Evolutionary conservation across 352 stramenopile species (phyloP), one percentile per base, ranked within the genome.

Genomic region (Aphanomyces stellatus): DNA sequence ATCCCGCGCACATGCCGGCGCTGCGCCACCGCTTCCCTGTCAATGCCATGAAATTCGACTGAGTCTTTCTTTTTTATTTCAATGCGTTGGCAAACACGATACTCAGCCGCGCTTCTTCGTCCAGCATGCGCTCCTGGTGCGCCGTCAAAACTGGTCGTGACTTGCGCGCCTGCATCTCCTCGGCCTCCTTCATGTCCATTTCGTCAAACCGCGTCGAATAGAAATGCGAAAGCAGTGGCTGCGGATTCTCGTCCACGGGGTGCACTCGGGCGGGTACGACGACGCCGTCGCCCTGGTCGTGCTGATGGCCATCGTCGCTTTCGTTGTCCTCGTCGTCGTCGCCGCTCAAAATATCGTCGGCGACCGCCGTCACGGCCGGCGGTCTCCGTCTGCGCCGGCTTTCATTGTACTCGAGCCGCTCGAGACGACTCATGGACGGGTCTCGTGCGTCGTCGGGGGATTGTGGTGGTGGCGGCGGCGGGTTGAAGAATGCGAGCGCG

Each of bases 141-240:
- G 25, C 11, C 55, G 33, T 34, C 0, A 40, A n/a, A 10, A 43
- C 51, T 3, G 27, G 28, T 6, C 4, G 24, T 24, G 53, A 4
- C 27, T n/a, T 28, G 17, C 15, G 11, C 19, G 22, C 22, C 24
- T 19, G 4, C 4, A n/a, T 17, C 24, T 56, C 41, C 34, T 57
- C 49, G 43, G 31, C 57, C 22, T 6, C 24, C 25, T 37, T 46
- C 28, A 72, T 41, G 1, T 68, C 27, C 6, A 75, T 65, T 1
- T 80, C 65, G 62, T 91, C 81, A 37, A 87, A 89, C 28, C 79
- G 78, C 30, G 82, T 89, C 41, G 81, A 55, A 51, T 91, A 91
- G 28, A 88, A 79, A 31, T 76, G 74, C 53, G 81, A 74, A 11
- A 84, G 69, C 24, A 65, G 35, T 37, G 69, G 71, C 11, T 71